These are phyloP conservation scores for Zalerion maritima DNA, from an alignment of 495 filamentous ascomycete genomes.

Conservation along the genomic window DNA sequence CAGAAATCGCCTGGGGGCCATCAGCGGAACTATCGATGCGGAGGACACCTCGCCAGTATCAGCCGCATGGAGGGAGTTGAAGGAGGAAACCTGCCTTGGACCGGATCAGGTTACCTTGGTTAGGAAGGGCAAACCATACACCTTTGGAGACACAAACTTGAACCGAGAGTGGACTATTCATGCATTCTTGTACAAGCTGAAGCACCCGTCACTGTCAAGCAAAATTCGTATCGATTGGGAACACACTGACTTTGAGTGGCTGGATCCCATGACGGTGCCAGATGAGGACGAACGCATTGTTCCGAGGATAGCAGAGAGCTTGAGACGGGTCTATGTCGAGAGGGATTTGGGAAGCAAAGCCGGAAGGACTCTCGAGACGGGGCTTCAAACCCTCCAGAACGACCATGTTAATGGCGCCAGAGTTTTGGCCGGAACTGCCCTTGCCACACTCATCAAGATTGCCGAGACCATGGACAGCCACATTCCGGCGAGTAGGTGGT, in stretches of 20 bases:
- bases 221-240: slow-evolving; percentile 48
- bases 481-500: slow-evolving; percentile 24
- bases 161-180: slow-evolving; percentile 46
- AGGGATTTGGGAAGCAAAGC: slow-evolving; percentile 24
- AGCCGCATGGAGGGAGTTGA: slow-evolving; percentile 47
- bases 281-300: slow-evolving; percentile 31
- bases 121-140: slow-evolving; percentile 43
- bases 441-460: slow-evolving; percentile 24
- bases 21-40: slow-evolving; percentile 44
- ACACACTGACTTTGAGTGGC: slow-evolving; percentile 42
- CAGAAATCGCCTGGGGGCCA: slow-evolving; percentile 40
- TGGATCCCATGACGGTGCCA: slow-evolving; percentile 30
- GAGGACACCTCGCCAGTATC: slow-evolving; percentile 33
- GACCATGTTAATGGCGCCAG: slow-evolving; percentile 44
- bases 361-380: slow-evolving; percentile 25
- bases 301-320: slow-evolving; percentile 38
- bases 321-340: slow-evolving; percentile 44
- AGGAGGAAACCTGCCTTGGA: slow-evolving; percentile 45
- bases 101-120: slow-evolving; percentile 30
- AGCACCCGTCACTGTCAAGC: slow-evolving; percentile 17
- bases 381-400: slow-evolving; percentile 29
- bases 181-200: slow-evolving; percentile 45
- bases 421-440: slow-evolving; percentile 35
- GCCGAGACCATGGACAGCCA: slow-evolving; percentile 11
- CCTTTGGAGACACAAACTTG: slow-evolving; percentile 37